phyloP scores from a whole-genome alignment of 2,329 filamentous ascomycete species.

The Pleomassaria siparia region DNA sequence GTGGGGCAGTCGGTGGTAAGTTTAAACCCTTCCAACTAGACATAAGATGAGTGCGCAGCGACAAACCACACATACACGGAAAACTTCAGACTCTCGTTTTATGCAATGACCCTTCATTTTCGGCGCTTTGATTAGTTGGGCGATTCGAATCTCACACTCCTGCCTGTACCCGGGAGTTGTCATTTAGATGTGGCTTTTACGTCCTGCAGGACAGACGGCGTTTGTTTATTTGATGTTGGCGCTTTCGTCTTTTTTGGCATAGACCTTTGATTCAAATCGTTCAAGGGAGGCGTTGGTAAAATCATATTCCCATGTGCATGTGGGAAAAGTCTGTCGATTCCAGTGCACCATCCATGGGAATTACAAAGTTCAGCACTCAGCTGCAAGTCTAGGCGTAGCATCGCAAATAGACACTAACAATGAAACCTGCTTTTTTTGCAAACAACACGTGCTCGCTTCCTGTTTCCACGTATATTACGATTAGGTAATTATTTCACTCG shows the following conservation, averaged over 20 bases:
- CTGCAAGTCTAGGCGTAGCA: not conserved
- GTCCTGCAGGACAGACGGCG: not conserved
- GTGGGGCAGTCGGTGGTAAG: slow-evolving; percentile 74
- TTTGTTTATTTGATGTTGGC: slow-evolving; percentile 1
- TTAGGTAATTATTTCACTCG: no score
- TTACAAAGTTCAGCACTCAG: not conserved
- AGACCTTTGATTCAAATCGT: slow-evolving; percentile 2
- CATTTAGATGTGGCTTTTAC: slow-evolving; percentile 1
- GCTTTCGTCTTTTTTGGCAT: not conserved
- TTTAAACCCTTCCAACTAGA: slow-evolving; percentile 87
- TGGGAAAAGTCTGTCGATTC: no score
- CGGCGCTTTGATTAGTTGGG: not conserved
- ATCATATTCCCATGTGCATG: no score
- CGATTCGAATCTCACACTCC: not conserved
- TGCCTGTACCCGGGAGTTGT: not conserved
- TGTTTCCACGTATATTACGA: not conserved
- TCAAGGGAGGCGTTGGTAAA: slow-evolving; percentile 1
- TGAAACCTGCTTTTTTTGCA: not conserved
- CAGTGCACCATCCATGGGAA: not conserved
- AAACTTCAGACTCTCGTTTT: not conserved
- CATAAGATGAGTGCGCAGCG: slow-evolving; percentile 59
- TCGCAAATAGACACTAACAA: not conserved
- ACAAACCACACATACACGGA: not conserved
- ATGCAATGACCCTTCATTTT: not conserved
- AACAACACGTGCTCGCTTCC: not conserved